Percentiles rank a stretch among this genome's conserved stretches.
These are phyloP conservation scores for Prunus mongolica DNA, from an alignment of 306 rosid genomes.

Conservation along the genomic window DNA sequence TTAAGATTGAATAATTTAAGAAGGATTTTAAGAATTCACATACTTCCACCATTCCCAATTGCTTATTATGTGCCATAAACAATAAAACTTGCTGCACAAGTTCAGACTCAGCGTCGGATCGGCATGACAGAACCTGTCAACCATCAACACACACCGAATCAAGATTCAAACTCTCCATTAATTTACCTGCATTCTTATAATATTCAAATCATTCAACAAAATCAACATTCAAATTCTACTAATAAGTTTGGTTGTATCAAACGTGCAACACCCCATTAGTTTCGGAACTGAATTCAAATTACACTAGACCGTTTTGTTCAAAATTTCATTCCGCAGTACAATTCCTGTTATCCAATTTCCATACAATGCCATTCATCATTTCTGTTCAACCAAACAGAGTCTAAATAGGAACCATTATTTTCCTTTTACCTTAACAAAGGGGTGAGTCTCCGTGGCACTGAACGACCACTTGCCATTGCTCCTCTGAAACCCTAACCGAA, in stretches of 20 bases:
- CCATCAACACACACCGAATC: constrained; percentile 10
- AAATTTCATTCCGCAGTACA: too few relatives aligned
- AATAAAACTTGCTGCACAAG: constrained; percentile 74
- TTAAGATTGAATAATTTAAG: constrained; percentile 49
- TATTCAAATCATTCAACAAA: neutral
- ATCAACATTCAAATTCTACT: neutral
- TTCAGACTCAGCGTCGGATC: constrained; percentile 66
- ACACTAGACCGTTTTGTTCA: neutral
- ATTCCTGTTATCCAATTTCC: neutral
- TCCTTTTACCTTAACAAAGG: constrained; percentile 61
- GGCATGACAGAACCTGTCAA: constrained; percentile 65
- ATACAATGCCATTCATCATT: neutral
- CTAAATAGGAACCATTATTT: neutral
- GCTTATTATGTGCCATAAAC: constrained; percentile 57
- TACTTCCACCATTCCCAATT: constrained; percentile 51
- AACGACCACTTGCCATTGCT: constrained; percentile 42
- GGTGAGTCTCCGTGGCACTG: constrained; percentile 44
- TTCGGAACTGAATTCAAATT: neutral
- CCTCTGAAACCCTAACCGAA: constrained; percentile 55
- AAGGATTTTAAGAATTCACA: constrained; percentile 76
- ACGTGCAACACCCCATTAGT: neutral
- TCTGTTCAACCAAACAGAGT: neutral
- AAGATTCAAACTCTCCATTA: constrained; percentile 5
- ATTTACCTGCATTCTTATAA: neutral
- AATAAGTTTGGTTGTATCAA: neutral